Conservation (phyloP, 345 rosid species). For the Eucalyptus pauciflora region DNA sequence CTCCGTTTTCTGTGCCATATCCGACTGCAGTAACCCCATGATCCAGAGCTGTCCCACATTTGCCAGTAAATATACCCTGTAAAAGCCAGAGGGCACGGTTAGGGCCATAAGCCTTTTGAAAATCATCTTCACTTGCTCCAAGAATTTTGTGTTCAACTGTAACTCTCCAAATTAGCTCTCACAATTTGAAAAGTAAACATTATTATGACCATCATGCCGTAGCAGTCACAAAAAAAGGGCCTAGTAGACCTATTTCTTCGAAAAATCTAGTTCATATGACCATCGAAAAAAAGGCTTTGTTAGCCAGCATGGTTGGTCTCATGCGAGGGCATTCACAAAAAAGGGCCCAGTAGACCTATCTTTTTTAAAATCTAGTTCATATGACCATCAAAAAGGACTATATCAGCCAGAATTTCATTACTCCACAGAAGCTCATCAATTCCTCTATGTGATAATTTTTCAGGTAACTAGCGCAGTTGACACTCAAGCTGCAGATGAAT, state of each 20-base stretch:
- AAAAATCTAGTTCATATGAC: not conserved
- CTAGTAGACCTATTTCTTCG: not conserved
- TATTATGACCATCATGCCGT: not conserved
- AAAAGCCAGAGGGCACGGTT: not conserved
- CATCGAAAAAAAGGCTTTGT: not conserved
- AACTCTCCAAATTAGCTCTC: not conserved
- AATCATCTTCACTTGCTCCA: not conserved
- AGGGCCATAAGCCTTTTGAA: not conserved
- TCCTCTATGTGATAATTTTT: not conserved
- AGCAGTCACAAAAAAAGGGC: not conserved
- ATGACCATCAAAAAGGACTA: not conserved
- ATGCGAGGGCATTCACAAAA: not conserved
- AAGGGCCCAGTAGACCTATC: not conserved
- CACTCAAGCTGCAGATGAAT: not conserved
- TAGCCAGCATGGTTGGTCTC: not conserved
- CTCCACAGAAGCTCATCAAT: not conserved
- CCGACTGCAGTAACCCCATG: constrained; percentile 93
- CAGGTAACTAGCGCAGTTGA: not conserved
- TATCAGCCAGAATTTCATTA: not conserved
- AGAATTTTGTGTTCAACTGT: not conserved
- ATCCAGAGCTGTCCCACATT: constrained; percentile 68
- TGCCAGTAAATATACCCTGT: constrained; percentile 74
- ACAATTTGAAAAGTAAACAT: not conserved
- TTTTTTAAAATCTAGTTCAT: not conserved
- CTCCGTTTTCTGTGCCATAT: constrained; percentile 70